Evolutionary conservation across 192 early-diverging fungal species (phyloP), one percentile per base, ranked within the genome.

Genomic region (Coemansia sp.): DNA sequence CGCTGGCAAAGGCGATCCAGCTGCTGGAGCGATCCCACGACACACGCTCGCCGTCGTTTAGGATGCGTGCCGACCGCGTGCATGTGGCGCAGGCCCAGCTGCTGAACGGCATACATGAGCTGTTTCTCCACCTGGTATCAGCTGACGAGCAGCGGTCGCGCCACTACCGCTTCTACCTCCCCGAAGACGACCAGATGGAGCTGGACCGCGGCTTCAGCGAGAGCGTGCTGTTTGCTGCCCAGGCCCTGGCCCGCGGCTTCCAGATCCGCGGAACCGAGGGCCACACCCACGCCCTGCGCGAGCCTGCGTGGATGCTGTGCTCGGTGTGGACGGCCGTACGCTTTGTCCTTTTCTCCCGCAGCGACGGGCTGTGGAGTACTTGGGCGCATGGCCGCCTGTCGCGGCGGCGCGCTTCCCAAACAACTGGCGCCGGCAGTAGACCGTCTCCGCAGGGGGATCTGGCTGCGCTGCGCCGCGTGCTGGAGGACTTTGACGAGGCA

Each of bases 221-320:
- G 51, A 83, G 81, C 57, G 82, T 85, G n/a, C 51, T 81, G 44
- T 85, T 83, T 60, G 84, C 84, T 5, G 78, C 80, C 0, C 84
- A 85, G 67, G 84, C 84, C 1, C 52, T 85, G 44, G 68, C 75
- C 3, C 44, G 69, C 5, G 84, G 84, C 11, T 83, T 79, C 55
- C 73, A 82, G 46, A 85, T 85, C 52, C 77, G 84, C 25, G 81
- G 84, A 26, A 85, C 82, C 16, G 83, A 85, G 54, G 42, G 55
- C 31, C 77, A 62, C 37, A 80, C 83, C 8, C 43, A 55, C 21
- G 75, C 73, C 25, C 54, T 83, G 41, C 48, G 63, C 40, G 68
- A 70, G 42, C 80, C 78, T 1, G 79, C 67, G 7, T 40, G 55
- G 41, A 54, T 78, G 41, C 60, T 85, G 41, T 75, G 72, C 56